Evolutionary conservation across 331 rosid species (phyloP), one percentile per base, ranked within the genome.

Genomic region (Quercus phellos): DNA sequence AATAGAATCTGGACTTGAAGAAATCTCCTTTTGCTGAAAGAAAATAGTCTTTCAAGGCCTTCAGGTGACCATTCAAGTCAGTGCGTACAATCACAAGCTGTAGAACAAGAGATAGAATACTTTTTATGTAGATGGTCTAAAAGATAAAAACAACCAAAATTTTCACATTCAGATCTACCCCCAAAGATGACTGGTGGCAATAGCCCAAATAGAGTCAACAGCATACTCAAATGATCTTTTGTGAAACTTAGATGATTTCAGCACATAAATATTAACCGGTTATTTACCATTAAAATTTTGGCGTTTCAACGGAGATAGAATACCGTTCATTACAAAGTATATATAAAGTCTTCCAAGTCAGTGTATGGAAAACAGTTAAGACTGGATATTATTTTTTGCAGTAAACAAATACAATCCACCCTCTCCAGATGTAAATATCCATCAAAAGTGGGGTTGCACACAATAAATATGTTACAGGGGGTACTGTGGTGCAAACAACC

Each of bases 1-100:
- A 2, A 34, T 34, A 34, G 38, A 34, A 34, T 34, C 0, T 34
- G 8, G 38, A 34, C 98, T 87, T 97, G 88, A 92, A 95, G 84
- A 95, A 92, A 81, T 91, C 99, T 77, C 99, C 99, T 92, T 94
- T 95, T 64, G 97, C 97, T 78, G 90, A 80, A 83, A 95, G 93
- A 84, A 92, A 95, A 82, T 95, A 95, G 86, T 91, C 99, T 84
- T 95, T 95, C 77, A 95, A 75, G 74, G 98, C 97, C 86, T 85
- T 91, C 78, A 95, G 80, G 87, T 95, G 98, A 34, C 38, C 38
- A 34, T 34, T 34, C 38, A 34, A 34, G 38, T 34, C 2, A 34
- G 38, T 34, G 38, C 0, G 8, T 5, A 34, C 38, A 34, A 0
- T 34, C 38, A 34, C 2, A 6, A 5, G 38, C 38, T 1, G 64